Evolutionary conservation across 2,329 filamentous ascomycete species (phyloP), one percentile per base, ranked within the genome.

Genomic region (Macrophomina phaseolina): DNA sequence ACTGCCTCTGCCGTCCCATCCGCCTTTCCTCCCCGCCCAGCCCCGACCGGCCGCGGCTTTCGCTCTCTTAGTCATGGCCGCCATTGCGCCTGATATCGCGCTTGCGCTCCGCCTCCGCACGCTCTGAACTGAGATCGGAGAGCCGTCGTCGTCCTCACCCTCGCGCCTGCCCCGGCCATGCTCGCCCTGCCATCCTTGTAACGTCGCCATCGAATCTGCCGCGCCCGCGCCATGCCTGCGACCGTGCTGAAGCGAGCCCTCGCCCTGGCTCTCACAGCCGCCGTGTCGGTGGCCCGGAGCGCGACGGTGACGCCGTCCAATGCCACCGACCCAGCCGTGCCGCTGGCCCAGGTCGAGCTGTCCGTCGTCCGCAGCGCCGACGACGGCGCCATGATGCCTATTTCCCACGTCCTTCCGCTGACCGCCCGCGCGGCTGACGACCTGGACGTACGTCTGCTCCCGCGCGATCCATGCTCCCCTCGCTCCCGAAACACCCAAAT

Each of bases 261-360:
- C 49, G 48, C 62, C 49, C 49, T 56, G 63, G 48, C 49, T 34
- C 51, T 65, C 63, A 34, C 38, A n/a, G 34, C 48, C 12, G 36
- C 49, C 28, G 63, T 56, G 16, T 34, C 40, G 49, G 65, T 30
- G 36, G 65, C 65, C 28, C 34, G 32, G 56, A 45, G 42, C 42
- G 42, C 42, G 42, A 66, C 65, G n/a, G 51, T 66, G 48, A 62
- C 56, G 55, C 65, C 65, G 16, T 42, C 65, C 65, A 66, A 66
- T 40, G 7, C 55, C 30, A 61, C 65, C 38, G 55, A 65, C 34
- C 36, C 64, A 53, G 30, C 42, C 9, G 32, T 36, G 46, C 23
- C 30, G 6, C 34, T 23, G 23, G 16, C 34, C 32, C 45, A 23
- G 18, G 51, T 66, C 42, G 38, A 45, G 48, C 56, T 66, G 34